Conservation (phyloP, 2,329 filamentous ascomycete genomes). For the Phialocephala subalpina region DNA sequence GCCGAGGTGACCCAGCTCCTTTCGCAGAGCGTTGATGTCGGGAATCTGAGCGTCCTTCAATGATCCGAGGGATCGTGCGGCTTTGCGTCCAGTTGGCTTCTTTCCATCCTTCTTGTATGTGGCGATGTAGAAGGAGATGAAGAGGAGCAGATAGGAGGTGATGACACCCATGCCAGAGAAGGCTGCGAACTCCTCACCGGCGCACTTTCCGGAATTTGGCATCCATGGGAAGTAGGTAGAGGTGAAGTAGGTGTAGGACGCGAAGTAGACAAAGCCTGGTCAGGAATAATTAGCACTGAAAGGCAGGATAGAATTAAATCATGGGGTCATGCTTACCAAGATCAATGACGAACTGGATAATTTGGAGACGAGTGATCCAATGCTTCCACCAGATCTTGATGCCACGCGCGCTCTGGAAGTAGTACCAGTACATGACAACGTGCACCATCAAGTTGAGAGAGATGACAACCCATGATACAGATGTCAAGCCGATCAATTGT, state of each 20-base stretch:
- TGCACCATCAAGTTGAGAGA: constrained; percentile 92
- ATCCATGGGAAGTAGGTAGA: constrained; percentile 87
- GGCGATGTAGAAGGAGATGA: constrained; percentile 98
- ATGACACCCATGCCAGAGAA: constrained; percentile 92
- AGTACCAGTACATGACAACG: constrained; percentile 99
- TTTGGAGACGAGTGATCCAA: constrained; percentile 98
- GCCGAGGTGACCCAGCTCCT: constrained; percentile 20
- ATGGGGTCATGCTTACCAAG: constrained; percentile 66
- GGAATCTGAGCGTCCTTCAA: constrained; percentile 50
- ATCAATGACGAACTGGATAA: constrained; percentile 96
- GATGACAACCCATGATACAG: constrained; percentile 95
- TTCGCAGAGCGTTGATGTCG: constrained; percentile 42
- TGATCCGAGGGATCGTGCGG: constrained; percentile 60
- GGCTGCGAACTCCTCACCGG: constrained; percentile 96
- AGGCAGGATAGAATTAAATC: neutral
- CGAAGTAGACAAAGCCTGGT: constrained; percentile 97
- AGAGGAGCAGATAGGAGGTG: constrained; percentile 94
- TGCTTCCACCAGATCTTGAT: constrained; percentile 99
- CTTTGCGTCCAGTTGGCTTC: constrained; percentile 85
- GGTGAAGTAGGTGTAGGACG: constrained; percentile 98
- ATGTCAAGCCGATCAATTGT: constrained; percentile 89
- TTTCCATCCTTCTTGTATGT: constrained; percentile 90
- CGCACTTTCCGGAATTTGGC: constrained; percentile 85
- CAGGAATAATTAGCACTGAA: constrained; percentile 37
- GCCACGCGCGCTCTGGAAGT: constrained; percentile 97